Base-by-base conservation (phyloP, 352 stramenopile species). In the Pythium dissotocum region DNA sequence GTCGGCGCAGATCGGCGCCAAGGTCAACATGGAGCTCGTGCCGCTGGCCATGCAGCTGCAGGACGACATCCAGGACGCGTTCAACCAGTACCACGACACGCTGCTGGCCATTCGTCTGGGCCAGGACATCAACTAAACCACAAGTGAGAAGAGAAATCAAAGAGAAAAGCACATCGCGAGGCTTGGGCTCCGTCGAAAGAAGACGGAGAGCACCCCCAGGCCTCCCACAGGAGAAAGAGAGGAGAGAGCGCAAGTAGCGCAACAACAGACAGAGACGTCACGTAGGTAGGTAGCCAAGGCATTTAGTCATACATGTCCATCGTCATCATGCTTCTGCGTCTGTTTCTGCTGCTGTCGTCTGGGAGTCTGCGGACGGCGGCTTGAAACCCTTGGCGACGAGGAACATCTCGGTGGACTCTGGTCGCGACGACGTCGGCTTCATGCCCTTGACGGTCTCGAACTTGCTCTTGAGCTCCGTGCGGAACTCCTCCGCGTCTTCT, bases 41-140 rank as follows among this genome's bases (percentile, higher is more conserved):
- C 88, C 87, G 42, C 72, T 96, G 58, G 88, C 87, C 36, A 94
- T 96, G 88, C 88, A 96, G 73, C 78, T 96, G 57, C 88, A 96
- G 65, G 88, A 96, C 71, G 87, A 96, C 72, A 96, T 96, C 69
- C 85, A 94, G 67, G 87, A 96, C 49, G 88, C 88, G 51, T 94
- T 96, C 75, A 95, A 90, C 77, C 88, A 96, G 84, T 96, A 96
- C 83, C 91, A 95, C 77, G 88, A 96, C 74, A 94, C 88, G 70
- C 59, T 96, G 51, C 63, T 96, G 71, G 88, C 88, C 33, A 80
- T 96, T 33, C 84, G 87, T 54, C 73, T 96, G 38, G 88, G 87
- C 63, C 88, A 93, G 76, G 88, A 94, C 60, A 69, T 71, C 58
- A 71, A 69, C 55, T 76, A 69, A 59, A 33, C 26, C 42, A 30